A percentile compares a stretch with the other conserved stretches of the same genome.
phyloP scores from a whole-genome alignment of 164 flowering plant genomes.

The Vitis vinifera region DNA sequence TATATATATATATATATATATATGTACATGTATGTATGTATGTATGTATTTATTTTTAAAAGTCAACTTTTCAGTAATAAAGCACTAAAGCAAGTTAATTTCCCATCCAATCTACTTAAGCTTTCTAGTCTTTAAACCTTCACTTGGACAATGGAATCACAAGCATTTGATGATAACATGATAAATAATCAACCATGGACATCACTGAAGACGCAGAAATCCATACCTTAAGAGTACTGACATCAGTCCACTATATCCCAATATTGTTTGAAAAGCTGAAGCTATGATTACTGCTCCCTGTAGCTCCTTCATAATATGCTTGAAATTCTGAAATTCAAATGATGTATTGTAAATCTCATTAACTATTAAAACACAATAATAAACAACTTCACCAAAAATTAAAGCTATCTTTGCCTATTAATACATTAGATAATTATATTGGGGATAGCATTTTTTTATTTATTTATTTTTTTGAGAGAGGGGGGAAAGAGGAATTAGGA shows the following conservation, averaged over 20 bases:
- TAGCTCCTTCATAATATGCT: slow-evolving; percentile 90
- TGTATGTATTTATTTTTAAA: too few relatives aligned
- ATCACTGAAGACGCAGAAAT: background rate
- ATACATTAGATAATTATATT: too few relatives aligned
- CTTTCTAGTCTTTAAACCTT: background rate
- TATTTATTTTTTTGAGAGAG: too few relatives aligned
- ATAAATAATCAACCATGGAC: background rate
- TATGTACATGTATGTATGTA: too few relatives aligned
- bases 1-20: too few relatives aligned
- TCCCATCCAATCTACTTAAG: background rate
- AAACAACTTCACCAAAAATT: background rate
- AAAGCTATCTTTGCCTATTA: too few relatives aligned
- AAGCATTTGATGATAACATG: background rate
- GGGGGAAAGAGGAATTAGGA: too few relatives aligned
- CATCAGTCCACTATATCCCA: slow-evolving; percentile 97
- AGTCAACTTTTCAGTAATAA: too few relatives aligned
- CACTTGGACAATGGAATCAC: background rate
- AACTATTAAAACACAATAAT: background rate
- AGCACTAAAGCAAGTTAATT: too few relatives aligned
- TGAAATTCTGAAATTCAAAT: slow-evolving; percentile 70
- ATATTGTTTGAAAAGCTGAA: slow-evolving; percentile 80
- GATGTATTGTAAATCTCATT: background rate
- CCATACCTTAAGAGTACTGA: slow-evolving; percentile 71
- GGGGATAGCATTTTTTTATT: too few relatives aligned
- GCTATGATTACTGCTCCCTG: slow-evolving; percentile 92